Evolutionary conservation across 164 flowering plant genomes (phyloP), one percentile per base, ranked within the genome.

Genomic region (Vitis cinerea): DNA sequence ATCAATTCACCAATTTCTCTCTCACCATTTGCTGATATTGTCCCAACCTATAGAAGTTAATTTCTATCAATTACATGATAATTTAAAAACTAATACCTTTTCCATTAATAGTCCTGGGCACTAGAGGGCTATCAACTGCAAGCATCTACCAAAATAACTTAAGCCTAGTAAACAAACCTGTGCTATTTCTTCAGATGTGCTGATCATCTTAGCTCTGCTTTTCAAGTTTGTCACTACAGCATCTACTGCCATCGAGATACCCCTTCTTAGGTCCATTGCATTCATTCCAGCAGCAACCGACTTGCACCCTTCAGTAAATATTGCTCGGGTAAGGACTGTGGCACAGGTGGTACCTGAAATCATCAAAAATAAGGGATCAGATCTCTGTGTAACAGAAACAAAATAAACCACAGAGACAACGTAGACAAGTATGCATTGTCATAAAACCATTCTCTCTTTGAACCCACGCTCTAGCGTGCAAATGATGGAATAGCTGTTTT

Each of bases 201-300:
- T 91, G 67, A 93, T 93, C 98, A 90, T 90, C 17, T 87, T 72
- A 62, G 98, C 91, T 71, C 89, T 83, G 75, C 96, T 91, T 74
- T 90, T 94, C 82, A 94, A 83, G 80, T 74, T 88, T 70, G 98
- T 85, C 15, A 94, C 93, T 1, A 94, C 98, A 65, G 95, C 72
- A 81, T 94, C 98, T 68, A 94, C 97, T 54, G 98, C 98, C 97
- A 92, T 89, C 29, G 88, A 64, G 50, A 94, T 94, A 23, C 98
- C 98, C 53, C 97, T 86, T 73, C 98, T 87, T 13, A 94, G 77
- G 72, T 94, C 98, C 98, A 92, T 92, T 17, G 97, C 97, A 86
- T 94, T 94, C 97, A 94, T 89, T 48, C 98, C 98, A 59, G 98
- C 98, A 58, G 98, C 98, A 56, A 92, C 97, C 9, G 98, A 89